Base-by-base conservation (phyloP, 1,284 basidiomycete species). In the Puccinia horiana region DNA sequence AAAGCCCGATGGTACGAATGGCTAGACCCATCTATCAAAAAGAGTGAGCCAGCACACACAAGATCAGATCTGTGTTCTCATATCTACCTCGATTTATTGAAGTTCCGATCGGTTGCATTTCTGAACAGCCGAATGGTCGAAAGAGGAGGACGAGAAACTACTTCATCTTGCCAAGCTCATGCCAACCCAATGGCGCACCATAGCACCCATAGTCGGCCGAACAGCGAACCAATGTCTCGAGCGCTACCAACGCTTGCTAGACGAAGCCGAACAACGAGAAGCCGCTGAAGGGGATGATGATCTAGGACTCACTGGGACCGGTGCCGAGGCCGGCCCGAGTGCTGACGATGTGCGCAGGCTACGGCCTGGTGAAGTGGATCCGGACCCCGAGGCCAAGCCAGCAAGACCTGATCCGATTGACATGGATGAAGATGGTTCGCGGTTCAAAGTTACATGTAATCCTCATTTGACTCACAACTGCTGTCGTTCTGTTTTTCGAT, bases 1-100 rank as follows among this genome's bases (percentile, higher is more conserved):
- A 99, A 99, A 88, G 97, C 96, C 3, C 91, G 94, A 83, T 99
- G 97, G 97, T 98, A 98, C 87, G 97, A 99, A 89, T 99, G 97
- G 97, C 89, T 99, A 78, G 97, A 99, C 88, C 97, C 97, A 9
- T 96, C 95, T 74, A 99, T 99, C 89, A 99, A 98, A 88, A 99
- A 99, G 54, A 79, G 77, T 79, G 40, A 54, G 63, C 29, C 14
- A n/a, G 14, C 8, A n/a, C 23, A 40, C 42, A 20, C 23, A 18
- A 14, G 16, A 8, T 42, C 23, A 69, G 1, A 44, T 52, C 4
- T 32, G 6, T 2, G 40, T 23, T 52, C 47, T 2, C 42, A 47
- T 44, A 16, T 16, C 1, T 42, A 72, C 8, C 16, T 47, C 20
- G 6, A 47, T 12, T 37, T 5, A 29, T 26, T 58, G 20, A 61